phyloP scores from a whole-genome alignment of 2,329 filamentous ascomycete species.

The Harringtonia aguacate region DNA sequence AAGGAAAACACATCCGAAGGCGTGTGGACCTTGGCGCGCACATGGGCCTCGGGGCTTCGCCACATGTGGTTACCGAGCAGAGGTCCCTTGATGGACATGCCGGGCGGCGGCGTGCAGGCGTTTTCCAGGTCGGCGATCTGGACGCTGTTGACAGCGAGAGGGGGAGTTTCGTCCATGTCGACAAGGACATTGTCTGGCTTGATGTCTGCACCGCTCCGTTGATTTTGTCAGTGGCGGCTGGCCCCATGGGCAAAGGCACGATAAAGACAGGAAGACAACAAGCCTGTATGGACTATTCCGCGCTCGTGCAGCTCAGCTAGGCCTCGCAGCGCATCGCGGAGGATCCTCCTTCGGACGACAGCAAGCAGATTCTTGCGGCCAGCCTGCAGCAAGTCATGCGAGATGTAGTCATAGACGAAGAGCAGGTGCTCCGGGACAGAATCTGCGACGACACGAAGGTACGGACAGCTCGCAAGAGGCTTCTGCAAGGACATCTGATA shows the following conservation, averaged over 20 bases:
- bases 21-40: no score
- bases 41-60: no score
- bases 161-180: neutral
- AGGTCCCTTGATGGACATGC: no score
- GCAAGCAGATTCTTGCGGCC: neutral
- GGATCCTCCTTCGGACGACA: neutral
- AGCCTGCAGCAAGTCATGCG: neutral
- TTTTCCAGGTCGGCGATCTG: neutral
- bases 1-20: no score
- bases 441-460: neutral
- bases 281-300: neutral
- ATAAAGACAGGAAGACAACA: neutral
- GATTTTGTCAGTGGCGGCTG: no score
- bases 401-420: neutral
- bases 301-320: neutral
- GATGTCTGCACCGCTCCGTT: neutral
- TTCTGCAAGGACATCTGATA: neutral
- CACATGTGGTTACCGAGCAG: no score
- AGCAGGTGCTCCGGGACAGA: neutral
- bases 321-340: neutral
- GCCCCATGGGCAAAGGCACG: no score
- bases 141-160: neutral
- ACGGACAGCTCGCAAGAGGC: neutral
- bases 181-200: neutral
- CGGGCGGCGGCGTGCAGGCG: no score